Evolutionary conservation across 1,284 basidiomycete genomes (phyloP).

Genomic region (Xerocomus minutiporus): DNA sequence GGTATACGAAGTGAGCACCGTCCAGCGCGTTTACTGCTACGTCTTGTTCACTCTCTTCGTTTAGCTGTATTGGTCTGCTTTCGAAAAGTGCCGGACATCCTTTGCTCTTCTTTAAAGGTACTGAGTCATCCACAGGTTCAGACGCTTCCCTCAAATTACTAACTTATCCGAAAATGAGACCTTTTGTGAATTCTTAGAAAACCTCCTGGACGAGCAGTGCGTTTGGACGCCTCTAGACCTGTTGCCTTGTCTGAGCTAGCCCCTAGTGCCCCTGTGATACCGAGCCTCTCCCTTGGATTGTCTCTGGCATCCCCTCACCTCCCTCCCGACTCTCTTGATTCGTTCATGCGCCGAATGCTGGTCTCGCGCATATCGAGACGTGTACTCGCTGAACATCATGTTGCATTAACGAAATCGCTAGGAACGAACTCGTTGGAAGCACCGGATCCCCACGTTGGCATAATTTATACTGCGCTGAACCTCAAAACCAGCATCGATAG

Average conservation of each 20-base stretch:
- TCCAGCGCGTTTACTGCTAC: neutral
- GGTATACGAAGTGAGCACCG: constrained; percentile 74
- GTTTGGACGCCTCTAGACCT: neutral
- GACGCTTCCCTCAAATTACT: constrained; percentile 71
- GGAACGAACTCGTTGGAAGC: constrained; percentile 32
- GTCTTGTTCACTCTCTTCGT: neutral
- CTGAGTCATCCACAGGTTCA: constrained; percentile 50
- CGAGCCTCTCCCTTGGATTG: constrained; percentile 70
- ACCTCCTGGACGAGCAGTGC: constrained; percentile 74
- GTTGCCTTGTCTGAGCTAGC: constrained; percentile 9
- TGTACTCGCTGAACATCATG: constrained; percentile 86
- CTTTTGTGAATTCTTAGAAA: constrained; percentile 71
- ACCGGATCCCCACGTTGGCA: constrained; percentile 71
- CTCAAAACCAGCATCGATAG: constrained; percentile 69
- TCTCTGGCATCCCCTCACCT: constrained; percentile 77
- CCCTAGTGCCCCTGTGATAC: constrained; percentile 68
- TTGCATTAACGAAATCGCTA: constrained; percentile 69
- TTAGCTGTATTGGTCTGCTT: constrained; percentile 77
- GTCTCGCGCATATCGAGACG: constrained; percentile 85
- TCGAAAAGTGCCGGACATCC: constrained; percentile 58
- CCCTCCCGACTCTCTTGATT: constrained; percentile 73
- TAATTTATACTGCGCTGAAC: constrained; percentile 77
- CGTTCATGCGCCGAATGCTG: constrained; percentile 89
- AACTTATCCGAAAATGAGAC: constrained; percentile 71
- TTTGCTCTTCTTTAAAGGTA: constrained; percentile 2